Evolutionary conservation across 495 filamentous ascomycete species (phyloP), one percentile per base, ranked within the genome.

Genomic region (Geopyxis carbonaria): DNA sequence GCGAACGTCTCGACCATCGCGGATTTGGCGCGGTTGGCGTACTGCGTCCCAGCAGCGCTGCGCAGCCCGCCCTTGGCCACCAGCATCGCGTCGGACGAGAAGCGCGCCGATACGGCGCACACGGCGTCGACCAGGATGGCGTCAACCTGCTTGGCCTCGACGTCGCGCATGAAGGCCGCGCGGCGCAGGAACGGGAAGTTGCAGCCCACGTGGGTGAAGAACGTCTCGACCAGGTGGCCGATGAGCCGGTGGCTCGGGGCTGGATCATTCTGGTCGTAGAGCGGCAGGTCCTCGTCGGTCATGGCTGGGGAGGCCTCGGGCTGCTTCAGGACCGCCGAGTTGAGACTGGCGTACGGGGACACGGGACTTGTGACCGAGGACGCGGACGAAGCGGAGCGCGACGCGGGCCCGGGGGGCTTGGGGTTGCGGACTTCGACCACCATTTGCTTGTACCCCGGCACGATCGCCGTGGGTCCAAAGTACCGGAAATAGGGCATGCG

Each of bases 361-460:
- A 30, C 7, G 9, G 37, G 37, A 8, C 15, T 19, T 9, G 22
- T 30, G 14, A 30, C 37, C 7, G 37, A 29, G n/a, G 34, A 37
- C 15, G 11, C 2, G 2, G 37, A 40, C 16, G 11, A 9, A 19
- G 13, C 14, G 7, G 37, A 40, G 10, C 19, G 37, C 13, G 37
- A 40, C 7, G 22, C 28, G 16, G 7, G 13, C 25, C 25, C 25
- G 25, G 25, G 13, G 4, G 25, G 24, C 37, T 19, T 10, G 8
- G 37, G 63, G 41, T 65, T 63, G 45, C 72, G 70, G 10, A 86
- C 72, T 48, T 80, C 76, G 33, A 82, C 80, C 37, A 89, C 76
- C 77, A 87, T 85, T 52, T 86, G 79, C 57, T 87, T 91, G 59
- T 82, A 87, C n/a, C 82, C 82, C 2, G 81, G 81, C 24, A 86